Evolutionary conservation across 208 protist species (phyloP), one percentile per base, ranked within the genome.

Genomic region (Naegleria fowleri): DNA sequence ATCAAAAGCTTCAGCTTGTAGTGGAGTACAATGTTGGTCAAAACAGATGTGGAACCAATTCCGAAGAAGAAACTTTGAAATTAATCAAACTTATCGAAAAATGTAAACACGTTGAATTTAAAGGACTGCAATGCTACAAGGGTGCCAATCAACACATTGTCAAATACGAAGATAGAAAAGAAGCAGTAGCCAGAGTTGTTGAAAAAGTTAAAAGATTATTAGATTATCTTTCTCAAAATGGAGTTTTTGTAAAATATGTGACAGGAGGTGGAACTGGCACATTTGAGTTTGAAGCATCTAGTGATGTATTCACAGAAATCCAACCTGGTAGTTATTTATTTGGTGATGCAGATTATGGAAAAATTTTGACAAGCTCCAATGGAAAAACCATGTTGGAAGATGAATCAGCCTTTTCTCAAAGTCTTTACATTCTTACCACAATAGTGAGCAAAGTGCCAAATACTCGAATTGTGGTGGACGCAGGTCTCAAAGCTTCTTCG

Each of bases 241-340:
- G n/a, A 29, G 9, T 90, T 33, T 5, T 39, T 39, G 6, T 39
- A 11, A 19, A 51, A 6, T 43, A 40, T 40, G 88, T 90, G 33
- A 90, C 88, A 55, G 88, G 88, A 59, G 88, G 88, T 22, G 88
- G 88, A 38, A 90, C 88, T 84, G 88, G 88, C 16, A 59, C 88
- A 2, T 90, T 29, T n/a, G 19, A 43, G 19, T 90, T 90, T 86
- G 88, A 90, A 86, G 51, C 51, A 40, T 7, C 5, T 16, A 59
- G 40, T 25, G 25, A 7, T 13, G 41, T 84, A 11, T 90, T 76
- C 29, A 86, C 41, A 59, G 88, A 90, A 76, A 36, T 90, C 1
- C 88, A 90, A 58, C 88, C 88, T 38, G 88, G 88, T 33, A 38
- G 15, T 9, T 90, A 76, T 13, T 13, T 86, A 39, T 86, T 90